These are phyloP conservation scores for Huntiella omanensis DNA, from an alignment of 2,329 filamentous ascomycete genomes.

Conservation along the genomic window DNA sequence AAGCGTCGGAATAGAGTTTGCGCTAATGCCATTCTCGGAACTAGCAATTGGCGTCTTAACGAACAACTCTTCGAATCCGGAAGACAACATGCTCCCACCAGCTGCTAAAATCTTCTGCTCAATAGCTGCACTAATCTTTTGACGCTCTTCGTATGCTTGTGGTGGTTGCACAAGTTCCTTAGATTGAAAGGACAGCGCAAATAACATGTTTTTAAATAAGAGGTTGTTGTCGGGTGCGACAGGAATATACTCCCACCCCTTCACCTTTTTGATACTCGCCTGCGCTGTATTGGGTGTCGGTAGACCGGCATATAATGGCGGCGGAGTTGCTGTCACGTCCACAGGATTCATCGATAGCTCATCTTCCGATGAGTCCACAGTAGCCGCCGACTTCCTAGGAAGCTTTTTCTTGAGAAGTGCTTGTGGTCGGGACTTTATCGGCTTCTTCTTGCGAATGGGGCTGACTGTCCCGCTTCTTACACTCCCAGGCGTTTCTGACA, in stretches of 20 bases:
- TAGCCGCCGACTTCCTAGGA: neutral
- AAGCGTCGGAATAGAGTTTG: conserved; percentile 18
- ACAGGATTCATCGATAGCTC: conserved; percentile 3
- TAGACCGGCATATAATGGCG: neutral
- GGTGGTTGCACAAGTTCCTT: conserved; percentile 30
- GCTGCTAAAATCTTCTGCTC: conserved; percentile 45
- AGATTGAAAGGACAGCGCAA: conserved; percentile 58
- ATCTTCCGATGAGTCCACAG: conserved; percentile 6
- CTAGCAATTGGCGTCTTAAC: conserved; percentile 18
- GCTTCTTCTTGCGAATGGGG: neutral
- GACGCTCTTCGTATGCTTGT: conserved; percentile 27
- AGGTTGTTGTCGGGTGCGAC: conserved; percentile 9
- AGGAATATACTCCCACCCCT: conserved; percentile 10
- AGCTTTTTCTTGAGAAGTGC: neutral
- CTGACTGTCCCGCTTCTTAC: neutral
- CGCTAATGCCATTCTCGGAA: neutral
- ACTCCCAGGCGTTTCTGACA: neutral
- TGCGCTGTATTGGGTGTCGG: neutral
- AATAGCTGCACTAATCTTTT: conserved; percentile 26
- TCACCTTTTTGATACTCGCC: neutral
- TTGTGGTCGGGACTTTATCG: neutral
- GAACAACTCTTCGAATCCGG: conserved; percentile 72
- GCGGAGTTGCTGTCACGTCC: neutral
- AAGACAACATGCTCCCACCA: conserved; percentile 52
- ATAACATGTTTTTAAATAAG: conserved; percentile 66